phyloP scores from a whole-genome alignment of 306 rosid species.

The Gastrolobium bilobum region DNA sequence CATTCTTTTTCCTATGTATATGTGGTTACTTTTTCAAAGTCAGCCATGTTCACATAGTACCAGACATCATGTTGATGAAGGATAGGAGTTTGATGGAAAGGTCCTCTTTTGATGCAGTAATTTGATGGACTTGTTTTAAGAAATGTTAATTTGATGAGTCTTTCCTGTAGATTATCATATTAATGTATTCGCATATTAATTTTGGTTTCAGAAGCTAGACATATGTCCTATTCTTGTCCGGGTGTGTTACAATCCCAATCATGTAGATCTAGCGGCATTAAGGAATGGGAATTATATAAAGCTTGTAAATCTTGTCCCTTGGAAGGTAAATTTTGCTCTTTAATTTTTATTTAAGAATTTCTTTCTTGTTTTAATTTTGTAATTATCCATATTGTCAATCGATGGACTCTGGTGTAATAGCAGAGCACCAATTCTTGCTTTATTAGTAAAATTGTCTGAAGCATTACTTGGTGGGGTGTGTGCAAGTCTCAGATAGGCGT shows the following conservation, averaged over 20 bases:
- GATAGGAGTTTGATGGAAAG: no score
- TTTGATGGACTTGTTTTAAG: slow-evolving; percentile 26
- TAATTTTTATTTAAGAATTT: slow-evolving; percentile 7
- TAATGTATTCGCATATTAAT: slow-evolving; percentile 44
- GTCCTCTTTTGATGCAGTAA: no score
- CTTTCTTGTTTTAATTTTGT: slow-evolving; percentile 28
- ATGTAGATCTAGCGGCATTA: slow-evolving; percentile 89
- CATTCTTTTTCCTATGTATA: no score
- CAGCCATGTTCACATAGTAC: no score
- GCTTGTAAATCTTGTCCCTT: slow-evolving; percentile 90
- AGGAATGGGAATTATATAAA: slow-evolving; percentile 90
- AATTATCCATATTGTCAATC: slow-evolving; percentile 1
- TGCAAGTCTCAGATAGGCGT: slow-evolving; percentile 6
- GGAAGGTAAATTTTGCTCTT: slow-evolving; percentile 78
- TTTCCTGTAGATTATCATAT: slow-evolving; percentile 35
- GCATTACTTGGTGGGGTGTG: slow-evolving; percentile 1
- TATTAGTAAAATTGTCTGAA: background rate
- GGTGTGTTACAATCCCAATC: slow-evolving; percentile 88
- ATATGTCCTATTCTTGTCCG: slow-evolving; percentile 85
- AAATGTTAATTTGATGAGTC: slow-evolving; percentile 28
- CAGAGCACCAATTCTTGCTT: slow-evolving; percentile 7
- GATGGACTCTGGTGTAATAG: slow-evolving; percentile 37
- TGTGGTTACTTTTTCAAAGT: no score
- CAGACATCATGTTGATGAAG: no score
- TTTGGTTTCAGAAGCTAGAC: slow-evolving; percentile 82